Base-by-base conservation (phyloP, 306 rosid species). In the Trifolium subterraneum region DNA sequence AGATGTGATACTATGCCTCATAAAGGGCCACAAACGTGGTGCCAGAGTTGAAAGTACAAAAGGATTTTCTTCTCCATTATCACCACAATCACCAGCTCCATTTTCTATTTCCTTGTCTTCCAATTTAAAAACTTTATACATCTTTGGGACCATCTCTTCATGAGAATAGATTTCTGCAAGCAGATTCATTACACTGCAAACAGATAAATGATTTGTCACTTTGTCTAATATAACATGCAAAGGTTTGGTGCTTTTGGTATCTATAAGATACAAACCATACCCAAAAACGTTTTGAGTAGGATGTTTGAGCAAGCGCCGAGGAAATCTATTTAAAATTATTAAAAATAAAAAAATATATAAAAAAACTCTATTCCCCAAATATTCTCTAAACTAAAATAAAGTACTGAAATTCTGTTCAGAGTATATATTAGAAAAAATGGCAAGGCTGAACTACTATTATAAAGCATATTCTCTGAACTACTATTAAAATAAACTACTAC, bases 91-190 rank as follows among this genome's bases (percentile, higher is more conserved):
- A 78, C 82, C 84, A 18, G 72, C 82, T 81, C 84, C 93, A 80
- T 83, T 91, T 72, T 84, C 79, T 71, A 79, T 88, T 72, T 75
- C 85, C 19, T 56, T 69, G 69, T 86, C 97, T 64, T 69, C 82
- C 71, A 72, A 81, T 41, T 82, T 82, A 74, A 77, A 70, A 42
- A 79, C 89, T 82, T 74, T 86, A 73, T 86, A 84, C 90, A 91
- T 91, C 73, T 79, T 90, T 0, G 98, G 97, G 64, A 88, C 84
- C 91, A 93, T 89, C 82, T 91, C 97, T 74, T 87, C 89, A 79
- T 91, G 97, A 81, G 98, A 91, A 83, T 94, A 94, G 51, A 94
- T 91, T 88, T 94, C 98, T 18, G 98, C 94, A 85, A 94, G 87
- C 68, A 94, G 87, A 90, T 94, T 91, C 97, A 94, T 94, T 72